These are phyloP conservation scores for Syzygium oleosum DNA, from an alignment of 345 rosid genomes.

Conservation along the genomic window DNA sequence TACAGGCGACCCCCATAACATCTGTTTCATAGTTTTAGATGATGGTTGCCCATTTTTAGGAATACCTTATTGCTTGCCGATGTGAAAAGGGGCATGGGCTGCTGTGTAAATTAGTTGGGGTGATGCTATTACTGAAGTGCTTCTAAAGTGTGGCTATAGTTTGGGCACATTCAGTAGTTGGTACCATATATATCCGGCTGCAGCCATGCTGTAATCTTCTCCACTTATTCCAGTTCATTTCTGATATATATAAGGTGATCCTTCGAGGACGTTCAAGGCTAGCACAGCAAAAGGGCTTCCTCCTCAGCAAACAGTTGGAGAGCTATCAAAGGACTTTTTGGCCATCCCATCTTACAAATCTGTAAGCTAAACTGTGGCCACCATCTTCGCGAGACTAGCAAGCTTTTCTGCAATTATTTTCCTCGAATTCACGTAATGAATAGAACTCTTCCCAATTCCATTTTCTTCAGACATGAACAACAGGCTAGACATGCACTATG, in stretches of 20 bases:
- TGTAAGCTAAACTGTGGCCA: slow-evolving; percentile 9
- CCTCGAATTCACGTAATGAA: background rate
- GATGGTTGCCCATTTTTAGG: background rate
- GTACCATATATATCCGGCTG: background rate
- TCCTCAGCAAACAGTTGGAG: slow-evolving; percentile 28
- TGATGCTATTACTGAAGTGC: background rate
- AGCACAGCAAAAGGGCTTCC: slow-evolving; percentile 41
- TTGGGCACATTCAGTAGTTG: background rate
- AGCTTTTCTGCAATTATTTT: background rate
- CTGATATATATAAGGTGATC: slow-evolving; percentile 33
- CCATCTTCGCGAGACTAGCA: background rate
- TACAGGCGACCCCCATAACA: background rate
- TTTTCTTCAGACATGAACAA: background rate
- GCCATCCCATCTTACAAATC: slow-evolving; percentile 37
- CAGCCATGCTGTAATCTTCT: background rate
- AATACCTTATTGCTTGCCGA: background rate
- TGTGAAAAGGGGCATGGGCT: background rate
- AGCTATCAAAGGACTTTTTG: slow-evolving; percentile 34
- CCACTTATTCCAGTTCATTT: background rate
- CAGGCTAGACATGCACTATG: background rate
- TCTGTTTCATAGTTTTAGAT: background rate
- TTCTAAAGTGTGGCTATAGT: background rate
- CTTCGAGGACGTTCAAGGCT: slow-evolving; percentile 27
- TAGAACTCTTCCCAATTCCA: background rate
- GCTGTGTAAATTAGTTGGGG: background rate